A percentile compares a stretch with the other conserved stretches of the same genome.
Conservation (phyloP, 2,329 filamentous ascomycete species). For the Tolypocladium ovalisporum region DNA sequence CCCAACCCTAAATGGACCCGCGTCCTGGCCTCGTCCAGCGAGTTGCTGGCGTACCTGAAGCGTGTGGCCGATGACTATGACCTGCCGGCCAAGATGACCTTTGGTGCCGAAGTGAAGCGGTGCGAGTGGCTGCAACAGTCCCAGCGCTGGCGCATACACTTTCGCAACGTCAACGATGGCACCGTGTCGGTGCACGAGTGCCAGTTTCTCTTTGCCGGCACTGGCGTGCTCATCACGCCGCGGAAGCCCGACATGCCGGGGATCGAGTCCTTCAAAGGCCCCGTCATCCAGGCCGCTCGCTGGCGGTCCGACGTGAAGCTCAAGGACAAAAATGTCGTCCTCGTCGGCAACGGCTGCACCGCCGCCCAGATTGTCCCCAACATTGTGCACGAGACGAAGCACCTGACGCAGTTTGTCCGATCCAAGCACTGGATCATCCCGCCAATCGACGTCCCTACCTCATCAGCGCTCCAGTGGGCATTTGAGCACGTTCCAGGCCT, state of each 20-base stretch:
- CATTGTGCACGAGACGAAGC: slow-evolving; percentile 22
- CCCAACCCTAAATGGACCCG: slow-evolving; percentile 51
- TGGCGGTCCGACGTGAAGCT: slow-evolving; percentile 43
- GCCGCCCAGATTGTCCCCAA: slow-evolving; percentile 41
- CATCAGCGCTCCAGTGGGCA: slow-evolving; percentile 15
- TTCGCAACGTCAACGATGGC: slow-evolving; percentile 13
- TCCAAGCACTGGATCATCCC: slow-evolving; percentile 31
- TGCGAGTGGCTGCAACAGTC: slow-evolving; percentile 26
- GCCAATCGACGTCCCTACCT: slow-evolving; percentile 13
- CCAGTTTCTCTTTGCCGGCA: slow-evolving; percentile 26
- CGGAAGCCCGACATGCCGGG: slow-evolving; percentile 34
- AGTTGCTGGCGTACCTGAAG: slow-evolving; percentile 47
- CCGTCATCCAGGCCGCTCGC: slow-evolving; percentile 41
- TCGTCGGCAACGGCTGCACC: slow-evolving; percentile 46
- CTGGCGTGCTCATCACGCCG: slow-evolving; percentile 22
- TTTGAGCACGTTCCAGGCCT: slow-evolving; percentile 36
- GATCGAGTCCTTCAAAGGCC: slow-evolving; percentile 36
- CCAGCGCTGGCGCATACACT: slow-evolving; percentile 21
- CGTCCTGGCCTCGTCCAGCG: slow-evolving; percentile 41
- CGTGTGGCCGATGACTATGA: slow-evolving; percentile 35
- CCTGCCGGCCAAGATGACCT: slow-evolving; percentile 25
- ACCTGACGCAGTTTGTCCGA: slow-evolving; percentile 30
- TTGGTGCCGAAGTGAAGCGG: slow-evolving; percentile 23
- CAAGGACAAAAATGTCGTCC: slow-evolving; percentile 32
- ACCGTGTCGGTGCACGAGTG: slow-evolving; percentile 21